phyloP scores from a whole-genome alignment of 1,284 basidiomycete genomes.

The Chiua sp. region DNA sequence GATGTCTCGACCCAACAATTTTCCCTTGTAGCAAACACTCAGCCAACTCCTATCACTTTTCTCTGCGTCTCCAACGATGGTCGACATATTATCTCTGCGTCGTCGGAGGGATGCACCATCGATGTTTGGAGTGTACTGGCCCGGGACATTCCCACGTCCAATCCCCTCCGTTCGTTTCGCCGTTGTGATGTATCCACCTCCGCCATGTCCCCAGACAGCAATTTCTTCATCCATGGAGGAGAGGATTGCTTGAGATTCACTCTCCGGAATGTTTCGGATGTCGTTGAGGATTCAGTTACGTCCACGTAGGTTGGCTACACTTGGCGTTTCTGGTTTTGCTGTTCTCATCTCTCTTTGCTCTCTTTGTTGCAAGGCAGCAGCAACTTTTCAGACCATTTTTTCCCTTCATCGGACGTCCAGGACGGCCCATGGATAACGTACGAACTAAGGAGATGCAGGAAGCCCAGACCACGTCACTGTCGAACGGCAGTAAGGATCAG shows the following conservation, averaged over 20 bases:
- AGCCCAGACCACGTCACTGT: neutral
- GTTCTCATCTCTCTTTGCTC: neutral
- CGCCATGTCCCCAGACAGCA: neutral
- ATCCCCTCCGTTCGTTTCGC: neutral
- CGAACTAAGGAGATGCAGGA: neutral
- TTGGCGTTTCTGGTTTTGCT: neutral
- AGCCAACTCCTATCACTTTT: neutral
- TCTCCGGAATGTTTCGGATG: neutral
- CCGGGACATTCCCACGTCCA: neutral
- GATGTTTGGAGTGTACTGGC: too few relatives aligned
- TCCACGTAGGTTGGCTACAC: neutral
- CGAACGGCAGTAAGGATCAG: neutral
- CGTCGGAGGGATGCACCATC: neutral
- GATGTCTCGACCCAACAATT: neutral
- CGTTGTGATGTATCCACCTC: neutral
- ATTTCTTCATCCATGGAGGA: neutral
- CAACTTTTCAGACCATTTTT: slow-evolving; percentile 8
- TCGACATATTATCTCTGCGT: neutral
- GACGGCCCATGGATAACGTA: too few relatives aligned
- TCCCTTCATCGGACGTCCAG: neutral
- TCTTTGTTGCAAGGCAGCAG: slow-evolving; percentile 7
- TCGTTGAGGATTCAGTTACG: neutral
- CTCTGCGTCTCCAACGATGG: neutral
- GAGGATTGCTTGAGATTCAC: neutral
- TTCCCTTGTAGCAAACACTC: neutral